Evolutionary conservation across 2,329 filamentous ascomycete species (phyloP).

Genomic region (Fusarium sarcochroum): DNA sequence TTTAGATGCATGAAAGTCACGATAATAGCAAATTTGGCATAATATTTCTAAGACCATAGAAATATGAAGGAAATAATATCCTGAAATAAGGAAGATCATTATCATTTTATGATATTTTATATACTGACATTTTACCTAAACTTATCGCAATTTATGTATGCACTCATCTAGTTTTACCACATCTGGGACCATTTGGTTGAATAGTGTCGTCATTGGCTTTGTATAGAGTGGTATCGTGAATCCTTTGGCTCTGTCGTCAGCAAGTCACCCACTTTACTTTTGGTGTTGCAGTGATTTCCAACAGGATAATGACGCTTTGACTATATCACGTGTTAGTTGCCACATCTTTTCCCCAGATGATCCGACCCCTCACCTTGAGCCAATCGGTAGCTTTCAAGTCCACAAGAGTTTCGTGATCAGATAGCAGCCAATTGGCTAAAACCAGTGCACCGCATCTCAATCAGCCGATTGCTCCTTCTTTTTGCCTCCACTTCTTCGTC

Average conservation of each 20-base stretch:
- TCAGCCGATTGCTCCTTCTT: conserved; percentile 46
- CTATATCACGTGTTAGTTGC: conserved; percentile 46
- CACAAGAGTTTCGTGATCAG: conserved; percentile 42
- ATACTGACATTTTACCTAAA: too few relatives aligned
- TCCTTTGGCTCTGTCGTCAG: conserved; percentile 27
- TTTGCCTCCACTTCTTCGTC: conserved; percentile 43
- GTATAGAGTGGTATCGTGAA: conserved; percentile 24
- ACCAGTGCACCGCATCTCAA: conserved; percentile 36
- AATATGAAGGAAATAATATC: too few relatives aligned
- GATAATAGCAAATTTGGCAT: background rate
- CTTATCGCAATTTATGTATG: background rate
- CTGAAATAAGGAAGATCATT: too few relatives aligned
- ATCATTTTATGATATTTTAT: too few relatives aligned
- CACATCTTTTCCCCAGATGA: conserved; percentile 38
- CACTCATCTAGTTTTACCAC: too few relatives aligned
- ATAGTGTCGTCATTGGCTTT: too few relatives aligned
- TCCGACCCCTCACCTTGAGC: conserved; percentile 50
- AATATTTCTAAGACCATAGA: too few relatives aligned
- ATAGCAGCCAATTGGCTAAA: conserved; percentile 42
- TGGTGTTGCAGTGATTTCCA: conserved; percentile 18
- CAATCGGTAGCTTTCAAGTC: conserved; percentile 50
- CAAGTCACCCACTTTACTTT: background rate
- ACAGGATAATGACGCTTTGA: conserved; percentile 33
- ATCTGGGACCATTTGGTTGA: too few relatives aligned
- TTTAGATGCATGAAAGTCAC: background rate